Conservation (phyloP, 2,329 filamentous ascomycete genomes). For the Aspergillus phoenicis region DNA sequence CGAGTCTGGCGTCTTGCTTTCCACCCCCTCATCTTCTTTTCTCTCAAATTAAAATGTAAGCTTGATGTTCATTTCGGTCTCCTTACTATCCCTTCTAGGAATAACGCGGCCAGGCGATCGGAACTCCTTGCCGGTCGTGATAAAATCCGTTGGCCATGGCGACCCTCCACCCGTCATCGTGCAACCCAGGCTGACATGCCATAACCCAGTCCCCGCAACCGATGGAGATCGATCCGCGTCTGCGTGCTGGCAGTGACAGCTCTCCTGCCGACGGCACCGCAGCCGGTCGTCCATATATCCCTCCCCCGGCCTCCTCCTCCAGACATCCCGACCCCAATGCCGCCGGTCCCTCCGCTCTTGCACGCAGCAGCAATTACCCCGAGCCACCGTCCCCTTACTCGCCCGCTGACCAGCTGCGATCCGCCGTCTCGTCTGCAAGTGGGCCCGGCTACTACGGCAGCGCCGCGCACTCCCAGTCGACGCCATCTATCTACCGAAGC, state of each 20-base stretch:
- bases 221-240: slow-evolving; percentile 41
- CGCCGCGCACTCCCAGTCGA: slow-evolving; percentile 11
- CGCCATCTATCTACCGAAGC: slow-evolving; percentile 11
- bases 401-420: slow-evolving; percentile 14
- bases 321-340: slow-evolving; percentile 11
- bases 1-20: not conserved
- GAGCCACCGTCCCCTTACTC: slow-evolving; percentile 31
- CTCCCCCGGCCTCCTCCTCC: slow-evolving; percentile 10
- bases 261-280: slow-evolving; percentile 16
- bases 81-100: not conserved
- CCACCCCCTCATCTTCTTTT: not conserved
- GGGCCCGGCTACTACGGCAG: slow-evolving; percentile 15
- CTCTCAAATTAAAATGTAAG: not conserved
- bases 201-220: slow-evolving; percentile 20
- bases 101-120: not conserved
- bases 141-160: not conserved
- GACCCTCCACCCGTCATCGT: not conserved
- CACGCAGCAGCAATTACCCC: slow-evolving; percentile 27
- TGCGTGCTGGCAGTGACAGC: slow-evolving; percentile 26
- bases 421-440: slow-evolving; percentile 18
- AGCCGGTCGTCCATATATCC: slow-evolving; percentile 13
- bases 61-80: not conserved
- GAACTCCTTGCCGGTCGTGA: not conserved
- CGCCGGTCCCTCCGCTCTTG: slow-evolving; percentile 8
- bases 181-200: slow-evolving; percentile 13